phyloP scores from a whole-genome alignment of 2,329 filamentous ascomycete genomes.

The Cladosporium sp. region DNA sequence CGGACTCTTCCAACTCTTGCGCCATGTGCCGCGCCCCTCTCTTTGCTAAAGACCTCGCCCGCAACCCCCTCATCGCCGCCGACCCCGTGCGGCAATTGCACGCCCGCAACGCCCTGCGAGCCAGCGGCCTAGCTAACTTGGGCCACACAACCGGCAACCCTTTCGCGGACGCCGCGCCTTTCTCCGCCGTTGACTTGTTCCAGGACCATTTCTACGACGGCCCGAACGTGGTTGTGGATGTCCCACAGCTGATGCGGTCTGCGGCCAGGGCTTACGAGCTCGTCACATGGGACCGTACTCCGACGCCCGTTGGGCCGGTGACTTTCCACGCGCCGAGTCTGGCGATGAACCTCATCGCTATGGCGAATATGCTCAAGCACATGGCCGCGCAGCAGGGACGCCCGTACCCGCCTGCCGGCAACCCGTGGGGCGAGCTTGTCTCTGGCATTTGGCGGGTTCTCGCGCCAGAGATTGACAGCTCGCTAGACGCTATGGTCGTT shows the following conservation, averaged over 20 bases:
- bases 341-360: neutral
- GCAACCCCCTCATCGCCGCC: neutral
- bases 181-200: neutral
- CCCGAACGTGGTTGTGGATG: neutral
- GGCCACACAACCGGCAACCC: neutral
- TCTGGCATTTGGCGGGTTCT: neutral
- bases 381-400: neutral
- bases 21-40: neutral
- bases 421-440: neutral
- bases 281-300: neutral
- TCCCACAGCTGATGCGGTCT: neutral
- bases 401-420: neutral
- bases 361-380: constrained; percentile 2
- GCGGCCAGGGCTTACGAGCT: neutral
- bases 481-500: neutral
- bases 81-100: neutral
- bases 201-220: too few species aligned
- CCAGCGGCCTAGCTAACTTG: neutral
- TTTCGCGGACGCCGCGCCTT: neutral
- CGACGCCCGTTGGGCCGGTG: neutral
- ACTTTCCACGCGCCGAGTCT: neutral
- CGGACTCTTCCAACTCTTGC: neutral
- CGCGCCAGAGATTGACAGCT: neutral
- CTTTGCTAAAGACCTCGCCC: neutral
- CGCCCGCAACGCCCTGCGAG: neutral